phyloP scores from a whole-genome alignment of 108 stramenopile species.

The Skeletonema tropicum region DNA sequence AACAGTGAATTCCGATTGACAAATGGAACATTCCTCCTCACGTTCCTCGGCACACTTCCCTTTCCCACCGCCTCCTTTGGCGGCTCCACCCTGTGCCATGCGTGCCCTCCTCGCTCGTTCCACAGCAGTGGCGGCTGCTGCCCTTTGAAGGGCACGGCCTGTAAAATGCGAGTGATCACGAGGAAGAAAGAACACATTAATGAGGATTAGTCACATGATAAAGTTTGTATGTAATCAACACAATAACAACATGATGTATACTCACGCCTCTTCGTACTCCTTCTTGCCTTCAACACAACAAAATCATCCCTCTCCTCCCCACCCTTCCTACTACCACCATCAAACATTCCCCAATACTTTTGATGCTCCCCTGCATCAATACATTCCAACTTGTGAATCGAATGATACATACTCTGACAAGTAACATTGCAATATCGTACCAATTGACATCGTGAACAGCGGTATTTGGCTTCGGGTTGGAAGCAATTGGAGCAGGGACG shows the following conservation, averaged over 20 bases:
- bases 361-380: conserved; percentile 1
- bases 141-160: conserved; percentile 9
- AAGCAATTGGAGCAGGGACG: conserved; percentile 6
- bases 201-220: neutral
- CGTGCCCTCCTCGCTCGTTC: conserved; percentile 8
- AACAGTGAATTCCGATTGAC: conserved; percentile 6
- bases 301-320: neutral
- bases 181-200: neutral
- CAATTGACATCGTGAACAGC: conserved; percentile 4
- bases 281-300: neutral
- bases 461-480: neutral
- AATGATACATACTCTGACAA: neutral
- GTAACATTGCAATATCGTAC: conserved; percentile 4
- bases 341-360: conserved; percentile 9
- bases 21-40: conserved; percentile 10
- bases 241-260: neutral
- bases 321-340: neutral
- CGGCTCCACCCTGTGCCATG: conserved; percentile 2
- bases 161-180: neutral
- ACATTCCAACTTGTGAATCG: conserved; percentile 6
- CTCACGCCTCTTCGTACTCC: conserved; percentile 10
- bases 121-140: neutral
- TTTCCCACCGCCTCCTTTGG: neutral
- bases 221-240: neutral
- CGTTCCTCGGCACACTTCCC: conserved; percentile 6